phyloP scores from a whole-genome alignment of 2,329 filamentous ascomycete genomes.

The Arachnomyces sp. region DNA sequence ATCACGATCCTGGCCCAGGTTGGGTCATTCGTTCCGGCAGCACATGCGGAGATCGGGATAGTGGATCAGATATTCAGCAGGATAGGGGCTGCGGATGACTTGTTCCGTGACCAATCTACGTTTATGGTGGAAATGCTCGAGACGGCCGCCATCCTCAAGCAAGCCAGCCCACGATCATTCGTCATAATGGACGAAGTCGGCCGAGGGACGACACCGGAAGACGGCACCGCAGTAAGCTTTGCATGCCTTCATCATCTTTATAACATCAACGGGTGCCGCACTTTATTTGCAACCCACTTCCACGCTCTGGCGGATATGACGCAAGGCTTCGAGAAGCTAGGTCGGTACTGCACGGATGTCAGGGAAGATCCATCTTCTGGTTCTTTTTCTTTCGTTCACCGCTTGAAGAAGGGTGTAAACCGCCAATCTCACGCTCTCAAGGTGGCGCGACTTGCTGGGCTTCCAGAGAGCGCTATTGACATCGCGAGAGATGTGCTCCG shows the following conservation, averaged over 20 bases:
- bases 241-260: slow-evolving; percentile 81
- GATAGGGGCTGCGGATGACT: slow-evolving; percentile 86
- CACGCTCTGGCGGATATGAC: slow-evolving; percentile 77
- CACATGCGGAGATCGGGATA: slow-evolving; percentile 75
- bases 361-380: slow-evolving; percentile 59
- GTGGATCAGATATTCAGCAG: slow-evolving; percentile 96
- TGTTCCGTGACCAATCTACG: slow-evolving; percentile 91
- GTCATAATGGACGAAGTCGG: slow-evolving; percentile 99
- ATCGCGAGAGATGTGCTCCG: slow-evolving; percentile 56
- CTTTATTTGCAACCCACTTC: slow-evolving; percentile 93
- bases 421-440: slow-evolving; percentile 84
- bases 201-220: slow-evolving; percentile 84
- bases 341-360: slow-evolving; percentile 83
- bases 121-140: slow-evolving; percentile 99
- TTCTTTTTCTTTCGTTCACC: slow-evolving; percentile 78
- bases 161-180: slow-evolving; percentile 76
- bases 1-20: slow-evolving; percentile 90
- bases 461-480: slow-evolving; percentile 65
- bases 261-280: slow-evolving; percentile 66
- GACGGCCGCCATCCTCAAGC: slow-evolving; percentile 79
- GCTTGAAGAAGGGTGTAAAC: slow-evolving; percentile 73
- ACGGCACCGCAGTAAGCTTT: slow-evolving; percentile 83
- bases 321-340: slow-evolving; percentile 50
- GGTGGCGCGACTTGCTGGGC: slow-evolving; percentile 78
- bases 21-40: slow-evolving; percentile 85